phyloP scores from a whole-genome alignment of 2,329 filamentous ascomycete species.

The Alternaria dauci region DNA sequence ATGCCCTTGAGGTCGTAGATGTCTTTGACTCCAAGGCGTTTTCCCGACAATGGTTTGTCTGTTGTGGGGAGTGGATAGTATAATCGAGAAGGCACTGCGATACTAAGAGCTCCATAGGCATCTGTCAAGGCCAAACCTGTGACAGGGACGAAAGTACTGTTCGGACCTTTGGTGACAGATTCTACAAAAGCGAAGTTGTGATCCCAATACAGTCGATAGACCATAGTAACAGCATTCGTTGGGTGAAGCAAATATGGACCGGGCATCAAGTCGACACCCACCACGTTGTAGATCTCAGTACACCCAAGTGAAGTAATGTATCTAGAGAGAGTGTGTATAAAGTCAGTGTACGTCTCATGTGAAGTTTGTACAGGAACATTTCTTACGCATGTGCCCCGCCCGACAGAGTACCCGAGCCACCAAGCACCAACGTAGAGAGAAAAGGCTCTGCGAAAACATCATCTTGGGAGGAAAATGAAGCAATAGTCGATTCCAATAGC shows the following conservation, averaged over 20 bases:
- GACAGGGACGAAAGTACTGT: conserved; percentile 20
- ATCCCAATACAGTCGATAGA: conserved; percentile 24
- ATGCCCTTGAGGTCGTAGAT: conserved; percentile 27
- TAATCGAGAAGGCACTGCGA: conserved; percentile 26
- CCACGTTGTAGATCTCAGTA: conserved; percentile 5
- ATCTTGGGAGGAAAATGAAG: background rate
- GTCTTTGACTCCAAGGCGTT: conserved; percentile 29
- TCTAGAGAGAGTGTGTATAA: too few species aligned
- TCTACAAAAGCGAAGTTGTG: conserved; percentile 18
- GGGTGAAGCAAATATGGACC: conserved; percentile 20
- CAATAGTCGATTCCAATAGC: conserved; percentile 3
- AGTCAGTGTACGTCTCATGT: too few species aligned
- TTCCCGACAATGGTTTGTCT: conserved; percentile 18
- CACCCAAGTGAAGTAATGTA: conserved; percentile 13
- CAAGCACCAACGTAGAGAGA: conserved; percentile 15
- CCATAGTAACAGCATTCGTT: conserved; percentile 16
- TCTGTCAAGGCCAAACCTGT: conserved; percentile 16
- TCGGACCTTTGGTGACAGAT: conserved; percentile 21
- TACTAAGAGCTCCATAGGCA: conserved; percentile 18
- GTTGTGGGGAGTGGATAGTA: conserved; percentile 11
- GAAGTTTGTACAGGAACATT: too few species aligned
- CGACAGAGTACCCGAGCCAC: conserved; percentile 3
- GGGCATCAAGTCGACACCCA: conserved; percentile 3
- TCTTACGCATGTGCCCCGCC: background rate
- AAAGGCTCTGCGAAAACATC: conserved; percentile 20